A percentile compares a stretch with the other conserved stretches of the same genome.
These are phyloP conservation scores for Mycena epipterygia DNA, from an alignment of 768 basidiomycete species.

Conservation along the genomic window DNA sequence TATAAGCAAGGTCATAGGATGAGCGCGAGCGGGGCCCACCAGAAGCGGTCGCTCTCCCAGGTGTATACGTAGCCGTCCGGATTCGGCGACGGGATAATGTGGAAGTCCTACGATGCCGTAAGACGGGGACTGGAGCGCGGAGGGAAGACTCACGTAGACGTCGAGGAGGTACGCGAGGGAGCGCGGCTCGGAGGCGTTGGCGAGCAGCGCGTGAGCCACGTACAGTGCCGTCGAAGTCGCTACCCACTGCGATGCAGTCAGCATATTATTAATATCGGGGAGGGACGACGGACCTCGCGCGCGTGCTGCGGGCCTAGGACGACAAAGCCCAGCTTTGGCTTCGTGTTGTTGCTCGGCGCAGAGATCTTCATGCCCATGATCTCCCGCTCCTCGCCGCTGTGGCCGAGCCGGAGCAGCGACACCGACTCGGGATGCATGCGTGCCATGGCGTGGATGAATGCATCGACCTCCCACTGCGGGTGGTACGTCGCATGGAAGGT, in stretches of 20 bases:
- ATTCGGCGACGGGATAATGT: constrained; percentile 76
- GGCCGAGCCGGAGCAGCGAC: constrained; percentile 64
- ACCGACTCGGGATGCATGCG: constrained; percentile 62
- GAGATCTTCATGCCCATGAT: constrained; percentile 69
- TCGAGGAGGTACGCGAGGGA: constrained; percentile 66
- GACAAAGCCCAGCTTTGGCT: constrained; percentile 68
- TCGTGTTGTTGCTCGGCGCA: constrained; percentile 32
- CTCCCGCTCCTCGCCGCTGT: constrained; percentile 70
- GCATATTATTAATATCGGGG: neutral
- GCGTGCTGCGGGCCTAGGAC: constrained; percentile 83
- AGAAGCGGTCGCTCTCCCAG: constrained; percentile 77
- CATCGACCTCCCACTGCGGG: constrained; percentile 64
- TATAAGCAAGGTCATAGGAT: neutral
- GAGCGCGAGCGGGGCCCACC: constrained; percentile 49
- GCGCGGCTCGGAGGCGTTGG: constrained; percentile 59
- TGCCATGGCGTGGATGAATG: constrained; percentile 65
- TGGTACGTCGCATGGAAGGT: constrained; percentile 66
- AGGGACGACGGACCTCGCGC: constrained; percentile 65
- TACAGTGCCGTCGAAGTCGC: constrained; percentile 82
- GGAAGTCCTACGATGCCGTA: constrained; percentile 59
- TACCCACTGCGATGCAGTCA: constrained; percentile 59
- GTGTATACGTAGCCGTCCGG: constrained; percentile 84
- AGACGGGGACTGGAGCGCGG: neutral
- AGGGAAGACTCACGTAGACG: constrained; percentile 57
- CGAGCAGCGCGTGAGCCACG: constrained; percentile 76